These are phyloP conservation scores for Cadophora malorum DNA, from an alignment of 2,329 filamentous ascomycete species.

Conservation along the genomic window DNA sequence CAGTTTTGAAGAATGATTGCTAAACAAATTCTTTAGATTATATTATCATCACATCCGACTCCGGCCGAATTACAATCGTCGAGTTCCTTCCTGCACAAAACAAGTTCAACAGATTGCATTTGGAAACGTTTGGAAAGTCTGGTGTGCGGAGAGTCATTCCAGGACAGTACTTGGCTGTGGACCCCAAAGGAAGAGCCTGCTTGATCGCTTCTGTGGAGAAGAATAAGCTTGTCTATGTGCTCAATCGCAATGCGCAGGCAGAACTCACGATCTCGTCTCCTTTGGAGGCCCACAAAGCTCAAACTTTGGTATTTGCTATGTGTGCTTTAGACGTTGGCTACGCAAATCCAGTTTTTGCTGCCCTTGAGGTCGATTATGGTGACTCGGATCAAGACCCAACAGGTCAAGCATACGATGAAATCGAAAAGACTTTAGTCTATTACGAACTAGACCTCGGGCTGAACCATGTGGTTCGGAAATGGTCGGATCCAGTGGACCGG, in stretches of 20 bases:
- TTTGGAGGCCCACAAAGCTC: conserved; percentile 92
- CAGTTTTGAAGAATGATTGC: conserved; percentile 32
- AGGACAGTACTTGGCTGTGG: conserved; percentile 93
- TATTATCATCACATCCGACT: conserved; percentile 94
- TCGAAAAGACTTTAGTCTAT: conserved; percentile 92
- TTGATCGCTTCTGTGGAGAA: conserved; percentile 95
- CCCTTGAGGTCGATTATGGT: conserved; percentile 90
- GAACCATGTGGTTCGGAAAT: conserved; percentile 96
- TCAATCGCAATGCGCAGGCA: conserved; percentile 93
- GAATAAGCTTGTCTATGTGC: conserved; percentile 98
- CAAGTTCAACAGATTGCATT: conserved; percentile 84
- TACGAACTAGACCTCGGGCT: conserved; percentile 96
- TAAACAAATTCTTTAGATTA: conserved; percentile 70
- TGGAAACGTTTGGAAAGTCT: conserved; percentile 98
- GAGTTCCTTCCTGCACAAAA: conserved; percentile 90
- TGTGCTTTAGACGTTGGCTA: conserved; percentile 94
- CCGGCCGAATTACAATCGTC: conserved; percentile 90
- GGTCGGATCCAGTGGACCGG: conserved; percentile 92
- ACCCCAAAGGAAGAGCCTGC: conserved; percentile 94
- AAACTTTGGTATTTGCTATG: conserved; percentile 87
- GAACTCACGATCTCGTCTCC: conserved; percentile 97
- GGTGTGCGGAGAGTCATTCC: conserved; percentile 92
- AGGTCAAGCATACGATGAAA: conserved; percentile 78
- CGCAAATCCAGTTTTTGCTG: conserved; percentile 95
- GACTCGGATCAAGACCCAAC: conserved; percentile 91